Conservation (phyloP, 441 rosid genomes). For the Gossypium lobatum region DNA sequence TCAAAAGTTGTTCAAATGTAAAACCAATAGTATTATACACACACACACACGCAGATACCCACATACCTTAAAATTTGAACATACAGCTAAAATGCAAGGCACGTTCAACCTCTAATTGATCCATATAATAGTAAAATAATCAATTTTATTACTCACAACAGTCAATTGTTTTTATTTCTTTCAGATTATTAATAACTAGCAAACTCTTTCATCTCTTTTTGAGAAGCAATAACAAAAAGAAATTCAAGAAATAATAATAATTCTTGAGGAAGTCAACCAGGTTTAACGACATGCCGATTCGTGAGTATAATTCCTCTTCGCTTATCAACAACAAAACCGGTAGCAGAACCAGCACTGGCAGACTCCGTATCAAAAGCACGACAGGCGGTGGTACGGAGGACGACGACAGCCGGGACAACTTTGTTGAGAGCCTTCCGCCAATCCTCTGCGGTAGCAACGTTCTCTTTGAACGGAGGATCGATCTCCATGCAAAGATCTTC, state of each 20-base stretch:
- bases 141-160: neutral
- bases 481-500: conserved; percentile 65
- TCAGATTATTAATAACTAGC: neutral
- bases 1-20: too few species aligned
- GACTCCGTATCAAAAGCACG: conserved; percentile 84
- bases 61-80: neutral
- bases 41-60: too few species aligned
- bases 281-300: conserved; percentile 93
- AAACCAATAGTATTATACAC: too few species aligned
- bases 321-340: conserved; percentile 90
- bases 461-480: conserved; percentile 50
- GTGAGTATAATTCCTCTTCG: conserved; percentile 88
- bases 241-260: neutral
- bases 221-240: neutral
- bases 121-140: neutral
- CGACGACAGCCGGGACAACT: conserved; percentile 88
- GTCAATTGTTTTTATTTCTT: neutral
- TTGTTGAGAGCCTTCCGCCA: conserved; percentile 66
- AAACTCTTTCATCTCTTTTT: neutral
- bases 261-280: conserved; percentile 36
- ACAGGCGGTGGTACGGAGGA: conserved; percentile 70
- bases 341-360: conserved; percentile 66
- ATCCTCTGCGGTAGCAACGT: conserved; percentile 70
- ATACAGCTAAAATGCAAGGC: neutral
- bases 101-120: neutral